These are phyloP conservation scores for Stromatinia cepivora DNA, from an alignment of 2,329 filamentous ascomycete genomes.

Conservation along the genomic window DNA sequence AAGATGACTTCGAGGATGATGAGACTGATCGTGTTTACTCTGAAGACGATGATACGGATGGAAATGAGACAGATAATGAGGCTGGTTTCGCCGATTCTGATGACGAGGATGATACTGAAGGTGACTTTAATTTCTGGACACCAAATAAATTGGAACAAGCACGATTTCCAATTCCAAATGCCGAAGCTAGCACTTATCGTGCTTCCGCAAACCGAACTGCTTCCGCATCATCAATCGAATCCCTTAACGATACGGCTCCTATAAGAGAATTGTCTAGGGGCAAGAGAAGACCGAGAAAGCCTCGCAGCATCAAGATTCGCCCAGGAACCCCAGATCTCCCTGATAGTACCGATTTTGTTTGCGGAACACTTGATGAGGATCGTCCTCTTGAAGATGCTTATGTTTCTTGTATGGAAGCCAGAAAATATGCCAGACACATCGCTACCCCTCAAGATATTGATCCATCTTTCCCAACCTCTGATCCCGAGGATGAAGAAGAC, in stretches of 20 bases:
- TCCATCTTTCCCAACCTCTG: slow-evolving; percentile 93
- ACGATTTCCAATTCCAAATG: slow-evolving; percentile 21
- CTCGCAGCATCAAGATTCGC: slow-evolving; percentile 55
- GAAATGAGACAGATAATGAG: slow-evolving; percentile 68
- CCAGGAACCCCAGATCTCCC: slow-evolving; percentile 79
- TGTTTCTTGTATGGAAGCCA: slow-evolving; percentile 77
- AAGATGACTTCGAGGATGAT: slow-evolving; percentile 67
- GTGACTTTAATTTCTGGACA: slow-evolving; percentile 67
- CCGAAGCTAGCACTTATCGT: slow-evolving; percentile 34
- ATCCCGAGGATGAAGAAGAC: slow-evolving; percentile 82
- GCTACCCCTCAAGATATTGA: slow-evolving; percentile 94
- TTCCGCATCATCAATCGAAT: slow-evolving; percentile 63
- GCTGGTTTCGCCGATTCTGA: slow-evolving; percentile 70
- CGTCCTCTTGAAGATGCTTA: slow-evolving; percentile 93
- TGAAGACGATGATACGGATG: slow-evolving; percentile 57
- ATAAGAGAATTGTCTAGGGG: slow-evolving; percentile 25
- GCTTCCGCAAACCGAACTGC: slow-evolving; percentile 43
- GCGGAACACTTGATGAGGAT: slow-evolving; percentile 94
- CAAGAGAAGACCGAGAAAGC: slow-evolving; percentile 27
- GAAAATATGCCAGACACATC: slow-evolving; percentile 77
- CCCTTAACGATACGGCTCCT: slow-evolving; percentile 42
- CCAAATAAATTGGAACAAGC: slow-evolving; percentile 41
- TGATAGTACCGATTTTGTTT: slow-evolving; percentile 99
- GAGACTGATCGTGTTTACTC: slow-evolving; percentile 57
- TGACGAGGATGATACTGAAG: slow-evolving; percentile 63